phyloP scores from a whole-genome alignment of 2,329 filamentous ascomycete species.

The Chaetothyriales sp. region DNA sequence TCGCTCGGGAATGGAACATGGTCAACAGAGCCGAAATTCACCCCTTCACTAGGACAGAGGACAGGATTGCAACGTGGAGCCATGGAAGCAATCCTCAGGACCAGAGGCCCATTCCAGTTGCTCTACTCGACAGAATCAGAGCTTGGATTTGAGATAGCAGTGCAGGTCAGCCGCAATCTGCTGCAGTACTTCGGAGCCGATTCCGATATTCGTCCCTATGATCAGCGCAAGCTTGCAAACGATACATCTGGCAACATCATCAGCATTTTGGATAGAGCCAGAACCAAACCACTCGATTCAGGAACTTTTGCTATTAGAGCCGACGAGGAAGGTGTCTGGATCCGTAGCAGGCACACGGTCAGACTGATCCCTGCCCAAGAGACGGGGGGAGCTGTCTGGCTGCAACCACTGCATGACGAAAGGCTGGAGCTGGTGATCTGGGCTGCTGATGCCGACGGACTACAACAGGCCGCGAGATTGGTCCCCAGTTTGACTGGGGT shows the following conservation, averaged over 20 bases:
- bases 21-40: slow-evolving; percentile 11
- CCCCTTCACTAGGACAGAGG: slow-evolving; percentile 23
- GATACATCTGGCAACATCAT: slow-evolving; percentile 32
- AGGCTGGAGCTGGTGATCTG: slow-evolving; percentile 42
- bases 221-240: slow-evolving; percentile 1
- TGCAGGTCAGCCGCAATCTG: slow-evolving; percentile 43
- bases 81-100: slow-evolving; percentile 39
- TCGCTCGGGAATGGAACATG: slow-evolving; percentile 14
- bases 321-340: slow-evolving; percentile 3
- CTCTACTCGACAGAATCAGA: slow-evolving; percentile 4
- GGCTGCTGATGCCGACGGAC: slow-evolving; percentile 34
- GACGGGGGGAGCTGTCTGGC: slow-evolving; percentile 31
- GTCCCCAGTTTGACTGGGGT: slow-evolving; percentile 41
- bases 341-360: slow-evolving; percentile 8
- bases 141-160: slow-evolving; percentile 26
- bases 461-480: slow-evolving; percentile 37
- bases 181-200: slow-evolving; percentile 44
- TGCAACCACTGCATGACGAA: slow-evolving; percentile 34
- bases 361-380: neutral
- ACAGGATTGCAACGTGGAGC: slow-evolving; percentile 36
- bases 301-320: slow-evolving; percentile 19
- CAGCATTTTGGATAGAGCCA: slow-evolving; percentile 18
- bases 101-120: slow-evolving; percentile 18
- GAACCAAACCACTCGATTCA: slow-evolving; percentile 11
- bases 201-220: slow-evolving; percentile 23